Base-by-base conservation (phyloP, 78 protist species). In the Bigelowiella natans region DNA sequence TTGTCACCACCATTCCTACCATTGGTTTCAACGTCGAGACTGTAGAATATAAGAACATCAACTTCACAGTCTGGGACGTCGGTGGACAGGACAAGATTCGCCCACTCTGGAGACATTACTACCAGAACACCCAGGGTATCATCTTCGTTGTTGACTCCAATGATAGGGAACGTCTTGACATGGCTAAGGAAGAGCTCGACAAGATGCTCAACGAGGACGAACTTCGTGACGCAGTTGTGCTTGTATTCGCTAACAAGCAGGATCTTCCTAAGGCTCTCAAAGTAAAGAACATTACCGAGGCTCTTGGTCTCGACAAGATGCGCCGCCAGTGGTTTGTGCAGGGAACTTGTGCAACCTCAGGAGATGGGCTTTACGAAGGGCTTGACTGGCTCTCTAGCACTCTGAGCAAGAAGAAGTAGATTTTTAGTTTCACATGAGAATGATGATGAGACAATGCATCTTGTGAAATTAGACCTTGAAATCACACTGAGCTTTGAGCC, bases 71-170 rank as follows among this genome's bases (percentile, higher is more conserved):
- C 39, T 98, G 97, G 98, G 98, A 98, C 84, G 97, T 97, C 82
- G 98, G 99, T 2, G 99, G 99, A 29, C 98, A 96, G 92, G 97
- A 97, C 88, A 96, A 94, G 92, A 94, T 98, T 83, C 90, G 98
- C 0, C 96, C 96, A n/a, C 94, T 97, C 26, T 97, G 97, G 99
- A 82, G 91, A 1, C 95, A 91, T 90, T 93, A 95, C 93, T 90
- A 51, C 86, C 38, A 85, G 11, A 31, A 39, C 37, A 31, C 37
- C 36, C 37, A 28, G 38, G 89, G 40, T 2, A 34, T 92, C 63
- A 64, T 88, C 7, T 92, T 88, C 37, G 73, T 92, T 34, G 91
- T 92, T 31, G 92, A 91, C 51, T 87, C 90, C 37, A 39, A 37
- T 18, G 92, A 91, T 82, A 1, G 28, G 28, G 63, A 38, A n/a